Evolutionary conservation across 2,329 filamentous ascomycete species (phyloP), one percentile per base, ranked within the genome.

Genomic region (Emergomyces africanus): DNA sequence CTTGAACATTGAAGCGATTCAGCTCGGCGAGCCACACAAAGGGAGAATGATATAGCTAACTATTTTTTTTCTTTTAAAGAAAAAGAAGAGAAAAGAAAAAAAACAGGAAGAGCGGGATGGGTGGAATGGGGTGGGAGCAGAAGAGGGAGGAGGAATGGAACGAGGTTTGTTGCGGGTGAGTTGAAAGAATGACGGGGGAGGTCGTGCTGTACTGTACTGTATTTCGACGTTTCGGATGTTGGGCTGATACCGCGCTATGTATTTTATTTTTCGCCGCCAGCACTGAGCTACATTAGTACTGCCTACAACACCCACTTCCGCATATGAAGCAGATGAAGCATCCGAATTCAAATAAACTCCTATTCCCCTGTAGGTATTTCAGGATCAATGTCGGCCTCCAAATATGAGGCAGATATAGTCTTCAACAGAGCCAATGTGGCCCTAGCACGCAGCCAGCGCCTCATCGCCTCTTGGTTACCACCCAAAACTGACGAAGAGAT

Each of bases 1-100:
- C 78, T 87, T 94, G 81, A 90, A 95, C 90, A 96, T 96, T 70
- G 69, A 82, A 76, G 72, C 69, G 62, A 63, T 64, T 61, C 62
- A 54, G 50, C 57, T 35, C 30, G 33, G 35, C 37, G 57, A 59
- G 41, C 18, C 37, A 57, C 23, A 57, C n/a, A 53, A 28, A 25
- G 5, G 37, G 23, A 30, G 23, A 39, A 14, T 42, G 25, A 20
- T 56, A 44, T 30, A 20, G n/a, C 14, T 37, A 20, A n/a, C n/a
- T n/a, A n/a, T n/a, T n/a, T n/a, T n/a, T n/a, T n/a, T n/a, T n/a
- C n/a, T n/a, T n/a, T n/a, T n/a, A n/a, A n/a, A n/a, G n/a, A n/a
- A n/a, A n/a, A n/a, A n/a, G n/a, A n/a, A n/a, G n/a, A n/a, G n/a
- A n/a, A n/a, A n/a, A n/a, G n/a, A n/a, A n/a, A 37, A 8, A 12